Base-by-base conservation (phyloP, 2,329 filamentous ascomycete genomes). In the Ophiostoma sp. region DNA sequence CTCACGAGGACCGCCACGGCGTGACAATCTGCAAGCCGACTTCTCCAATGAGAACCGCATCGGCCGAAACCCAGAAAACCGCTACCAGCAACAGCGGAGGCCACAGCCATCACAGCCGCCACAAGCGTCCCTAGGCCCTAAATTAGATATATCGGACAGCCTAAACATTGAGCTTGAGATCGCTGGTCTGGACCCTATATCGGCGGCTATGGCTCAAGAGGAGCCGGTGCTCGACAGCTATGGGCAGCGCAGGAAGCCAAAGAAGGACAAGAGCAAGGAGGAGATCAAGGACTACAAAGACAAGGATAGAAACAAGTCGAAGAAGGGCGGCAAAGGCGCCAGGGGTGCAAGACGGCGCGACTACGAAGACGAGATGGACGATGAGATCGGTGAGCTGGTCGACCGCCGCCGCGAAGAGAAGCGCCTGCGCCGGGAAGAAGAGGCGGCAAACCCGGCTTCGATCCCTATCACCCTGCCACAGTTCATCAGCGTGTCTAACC, bases 401-500 rank as follows among this genome's bases (percentile, higher is more conserved):
- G 63, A 64, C 41, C 77, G 75, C 45, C 78, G 76, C 55, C 82
- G 81, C 70, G 79, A 77, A 5, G 79, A 82, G 69, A 81, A 79
- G 70, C 77, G 78, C 66, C 79, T 78, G 14, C 80, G 78, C 69
- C 75, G 76, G 55, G 71, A 70, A 47, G 77, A 76, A 72, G 74
- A 76, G 74, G 79, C 78, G 70, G 76, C 76, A 65, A 75, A 73
- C 2, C 85, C 84, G 2, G 84, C 83, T 1, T 4, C 63, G 9
- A 44, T 64, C 11, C 79, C 79, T 0, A 90, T 99, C 63, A 85
- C 89, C 67, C 81, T 99, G 36, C 96, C 96, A 0, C 92, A 97
- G 75, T 96, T 92, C 74, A 96, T 99, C 77, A 95, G 87, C 74
- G 89, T 97, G n/a, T 84, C 86, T 9, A 92, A 93, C 72, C 80